Percentiles rank a stretch among this genome's conserved stretches.
Evolutionary conservation across 768 basidiomycete species (phyloP).

Genomic region (Lactarius evosmus): DNA sequence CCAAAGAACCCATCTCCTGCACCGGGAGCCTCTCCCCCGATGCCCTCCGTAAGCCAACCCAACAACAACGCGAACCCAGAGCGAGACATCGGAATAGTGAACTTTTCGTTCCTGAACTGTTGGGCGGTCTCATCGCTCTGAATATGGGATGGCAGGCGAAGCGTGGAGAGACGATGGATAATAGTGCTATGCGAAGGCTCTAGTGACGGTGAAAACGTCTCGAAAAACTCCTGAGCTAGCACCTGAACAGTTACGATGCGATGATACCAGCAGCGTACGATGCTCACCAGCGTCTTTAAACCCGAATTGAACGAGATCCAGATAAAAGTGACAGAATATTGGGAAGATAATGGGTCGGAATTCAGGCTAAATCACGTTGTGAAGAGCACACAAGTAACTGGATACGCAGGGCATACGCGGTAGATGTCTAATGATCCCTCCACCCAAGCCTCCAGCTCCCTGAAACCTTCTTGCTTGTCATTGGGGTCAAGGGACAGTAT

Average conservation of each 20-base stretch:
- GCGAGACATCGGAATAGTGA: constrained; percentile 82
- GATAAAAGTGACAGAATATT: constrained; percentile 95
- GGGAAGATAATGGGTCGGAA: constrained; percentile 92
- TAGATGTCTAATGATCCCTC: constrained; percentile 92
- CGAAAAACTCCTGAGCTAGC: constrained; percentile 72
- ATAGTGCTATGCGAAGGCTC: constrained; percentile 61
- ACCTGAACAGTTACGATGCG: constrained; percentile 23
- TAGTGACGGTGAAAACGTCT: constrained; percentile 65
- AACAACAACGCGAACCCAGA: constrained; percentile 90
- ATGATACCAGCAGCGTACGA: constrained; percentile 1
- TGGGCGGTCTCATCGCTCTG: constrained; percentile 79
- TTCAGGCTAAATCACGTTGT: constrained; percentile 61
- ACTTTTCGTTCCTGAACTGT: constrained; percentile 87
- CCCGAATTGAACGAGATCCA: constrained; percentile 88
- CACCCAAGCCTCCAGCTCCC: constrained; percentile 84
- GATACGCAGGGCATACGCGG: constrained; percentile 47
- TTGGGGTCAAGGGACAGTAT: constrained; percentile 77
- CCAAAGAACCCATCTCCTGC: constrained; percentile 75
- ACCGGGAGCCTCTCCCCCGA: constrained; percentile 82
- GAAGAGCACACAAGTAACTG: constrained; percentile 4
- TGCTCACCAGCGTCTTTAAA: constrained; percentile 84
- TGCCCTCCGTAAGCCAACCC: constrained; percentile 94
- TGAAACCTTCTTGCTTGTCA: constrained; percentile 82
- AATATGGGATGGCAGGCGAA: constrained; percentile 81
- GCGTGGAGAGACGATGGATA: constrained; percentile 72